Conservation (phyloP, 1,284 basidiomycete genomes). For the Ganoderma sinense region DNA sequence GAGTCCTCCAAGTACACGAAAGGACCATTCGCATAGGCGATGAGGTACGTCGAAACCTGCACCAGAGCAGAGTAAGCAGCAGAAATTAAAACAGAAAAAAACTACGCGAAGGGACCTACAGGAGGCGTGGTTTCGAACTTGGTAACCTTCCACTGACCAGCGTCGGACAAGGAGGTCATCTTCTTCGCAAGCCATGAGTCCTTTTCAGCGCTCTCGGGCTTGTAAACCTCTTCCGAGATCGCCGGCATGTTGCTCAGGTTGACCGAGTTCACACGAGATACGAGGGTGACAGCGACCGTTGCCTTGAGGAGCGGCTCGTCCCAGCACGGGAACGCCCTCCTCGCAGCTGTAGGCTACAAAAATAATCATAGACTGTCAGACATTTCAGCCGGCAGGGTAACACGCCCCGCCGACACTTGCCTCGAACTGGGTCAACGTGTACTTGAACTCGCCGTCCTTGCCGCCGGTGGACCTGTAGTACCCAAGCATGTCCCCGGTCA, state of each 20-base stretch:
- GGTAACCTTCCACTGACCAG: conserved; percentile 81
- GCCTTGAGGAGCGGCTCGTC: conserved; percentile 96
- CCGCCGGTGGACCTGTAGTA: conserved; percentile 73
- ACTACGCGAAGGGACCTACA: conserved; percentile 26
- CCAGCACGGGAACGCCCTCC: conserved; percentile 89
- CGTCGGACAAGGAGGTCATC: conserved; percentile 31
- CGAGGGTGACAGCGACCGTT: conserved; percentile 84
- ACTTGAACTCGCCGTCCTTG: conserved; percentile 61
- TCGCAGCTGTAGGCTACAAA: conserved; percentile 82
- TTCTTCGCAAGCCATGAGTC: conserved; percentile 37
- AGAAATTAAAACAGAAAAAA: background rate
- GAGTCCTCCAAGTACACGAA: conserved; percentile 81
- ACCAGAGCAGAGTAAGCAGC: background rate
- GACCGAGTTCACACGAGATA: conserved; percentile 82
- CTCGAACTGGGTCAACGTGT: conserved; percentile 85
- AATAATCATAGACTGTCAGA: background rate
- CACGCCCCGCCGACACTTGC: conserved; percentile 40
- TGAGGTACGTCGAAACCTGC: conserved; percentile 89
- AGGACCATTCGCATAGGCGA: conserved; percentile 90
- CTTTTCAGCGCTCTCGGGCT: conserved; percentile 22
- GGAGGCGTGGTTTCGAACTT: conserved; percentile 80
- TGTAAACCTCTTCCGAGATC: conserved; percentile 58
- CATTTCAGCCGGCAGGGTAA: background rate
- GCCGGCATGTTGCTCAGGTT: conserved; percentile 91
- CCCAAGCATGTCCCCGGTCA: conserved; percentile 77